Evolutionary conservation across 345 rosid species (phyloP).

Genomic region (Turnera subulata): DNA sequence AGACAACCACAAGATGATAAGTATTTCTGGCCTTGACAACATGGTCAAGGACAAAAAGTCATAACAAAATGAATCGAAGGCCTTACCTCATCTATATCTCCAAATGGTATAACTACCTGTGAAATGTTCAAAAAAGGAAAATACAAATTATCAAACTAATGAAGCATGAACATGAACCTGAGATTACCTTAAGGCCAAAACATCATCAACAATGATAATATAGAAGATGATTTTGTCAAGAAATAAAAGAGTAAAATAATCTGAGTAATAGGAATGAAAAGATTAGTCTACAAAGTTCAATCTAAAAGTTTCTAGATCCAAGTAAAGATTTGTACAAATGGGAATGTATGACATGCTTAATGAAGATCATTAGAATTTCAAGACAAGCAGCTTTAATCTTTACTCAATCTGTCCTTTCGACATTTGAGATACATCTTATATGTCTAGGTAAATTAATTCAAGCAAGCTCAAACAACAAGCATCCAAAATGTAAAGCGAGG

Average conservation of each 20-base stretch:
- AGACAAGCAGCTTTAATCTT: neutral
- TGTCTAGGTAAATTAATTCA: too few species aligned
- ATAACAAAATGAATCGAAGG: conserved; percentile 10
- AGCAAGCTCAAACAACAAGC: too few species aligned
- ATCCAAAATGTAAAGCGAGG: too few species aligned
- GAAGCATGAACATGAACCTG: too few species aligned
- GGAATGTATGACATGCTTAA: too few species aligned
- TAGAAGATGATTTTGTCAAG: neutral
- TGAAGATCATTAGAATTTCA: neutral
- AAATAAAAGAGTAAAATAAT: neutral
- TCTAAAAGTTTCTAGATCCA: neutral
- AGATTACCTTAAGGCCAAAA: too few species aligned
- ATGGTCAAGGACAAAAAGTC: neutral
- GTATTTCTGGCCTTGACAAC: conserved; percentile 10
- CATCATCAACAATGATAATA: too few species aligned
- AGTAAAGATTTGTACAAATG: neutral
- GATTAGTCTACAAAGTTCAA: neutral
- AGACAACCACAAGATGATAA: neutral
- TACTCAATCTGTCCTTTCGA: neutral
- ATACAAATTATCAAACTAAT: neutral
- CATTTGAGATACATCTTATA: neutral
- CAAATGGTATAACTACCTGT: conserved; percentile 85
- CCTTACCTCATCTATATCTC: conserved; percentile 91
- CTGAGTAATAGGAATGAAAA: neutral
- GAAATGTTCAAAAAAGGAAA: conserved; percentile 13